Base-by-base conservation (phyloP, 495 filamentous ascomycete species). In the Cercophora newfieldiana region DNA sequence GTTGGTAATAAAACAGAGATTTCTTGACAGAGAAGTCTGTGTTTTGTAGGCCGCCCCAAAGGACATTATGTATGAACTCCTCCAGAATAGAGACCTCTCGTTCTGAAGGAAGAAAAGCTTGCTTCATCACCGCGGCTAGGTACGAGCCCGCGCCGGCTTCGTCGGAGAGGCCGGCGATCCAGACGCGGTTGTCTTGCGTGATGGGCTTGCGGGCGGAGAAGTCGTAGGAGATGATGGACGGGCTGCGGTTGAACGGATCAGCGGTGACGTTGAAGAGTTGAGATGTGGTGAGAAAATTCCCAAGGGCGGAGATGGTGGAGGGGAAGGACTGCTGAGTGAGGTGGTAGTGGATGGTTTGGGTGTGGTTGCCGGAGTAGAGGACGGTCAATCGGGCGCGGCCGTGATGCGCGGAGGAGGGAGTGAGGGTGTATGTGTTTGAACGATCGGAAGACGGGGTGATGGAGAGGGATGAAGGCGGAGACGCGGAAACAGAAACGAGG, bases 91-190 rank as follows among this genome's bases (percentile, higher is more conserved):
- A 51, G 1, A 86, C 67, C 68, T 86, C 81, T 1, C 57, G 66
- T 0, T 78, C 72, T 30, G 75, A 67, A 12, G 83, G 81, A 30
- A 77, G 78, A 37, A 77, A 72, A 4, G 71, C 72, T 59, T 85
- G 81, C 68, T 86, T 86, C 70, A 83, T 79, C 14, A 72, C 69
- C 1, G 78, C 76, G 3, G 82, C 78, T 0, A 83, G 71, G 33
- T 79, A 84, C 10, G 77, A 80, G 7, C 80, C 80, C 1, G 77
- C 76, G 7, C 82, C 83, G 19, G 79, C 83, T 76, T 86, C 83
- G 61, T 85, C 82, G 64, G 79, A 82, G 5, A 85, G 73, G 2
- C 82, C 82, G 7, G 82, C 77, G 25, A 85, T 83, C 83, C 83
- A 86, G 21, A 82, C 81, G 0, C 83, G 79, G 6, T 72, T 67